A percentile compares a stretch with the other conserved stretches of the same genome.
These are phyloP conservation scores for Crotalaria pallida DNA, from an alignment of 306 rosid species.

Conservation along the genomic window DNA sequence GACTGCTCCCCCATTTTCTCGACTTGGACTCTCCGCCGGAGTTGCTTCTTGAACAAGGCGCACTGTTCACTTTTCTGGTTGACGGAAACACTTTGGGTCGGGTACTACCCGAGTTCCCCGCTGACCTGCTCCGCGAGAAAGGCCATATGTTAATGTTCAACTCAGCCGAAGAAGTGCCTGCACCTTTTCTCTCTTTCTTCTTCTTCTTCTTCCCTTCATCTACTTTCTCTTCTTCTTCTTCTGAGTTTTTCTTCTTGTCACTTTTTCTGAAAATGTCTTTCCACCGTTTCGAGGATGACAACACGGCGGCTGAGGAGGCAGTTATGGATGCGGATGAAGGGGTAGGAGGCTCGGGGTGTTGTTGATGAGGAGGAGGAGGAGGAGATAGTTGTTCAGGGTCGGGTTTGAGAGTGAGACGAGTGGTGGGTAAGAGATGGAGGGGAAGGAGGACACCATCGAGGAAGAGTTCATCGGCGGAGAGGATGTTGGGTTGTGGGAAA, in stretches of 20 bases:
- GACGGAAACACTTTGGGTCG: slow-evolving; percentile 40
- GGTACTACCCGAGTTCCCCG: slow-evolving; percentile 43
- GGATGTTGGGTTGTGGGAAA: slow-evolving; percentile 54
- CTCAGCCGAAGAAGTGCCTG: slow-evolving; percentile 52
- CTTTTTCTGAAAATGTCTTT: slow-evolving; percentile 62
- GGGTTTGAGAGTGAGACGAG: background rate
- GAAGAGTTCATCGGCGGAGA: slow-evolving; percentile 77
- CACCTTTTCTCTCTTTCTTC: slow-evolving; percentile 50
- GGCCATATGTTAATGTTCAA: slow-evolving; percentile 92
- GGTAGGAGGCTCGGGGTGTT: background rate
- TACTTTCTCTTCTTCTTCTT: slow-evolving; percentile 30
- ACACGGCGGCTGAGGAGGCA: background rate
- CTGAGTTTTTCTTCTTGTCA: slow-evolving; percentile 38
- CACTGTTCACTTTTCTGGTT: slow-evolving; percentile 66
- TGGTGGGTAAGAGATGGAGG: slow-evolving; percentile 41
- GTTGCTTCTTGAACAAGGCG: slow-evolving; percentile 91
- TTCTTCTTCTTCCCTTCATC: slow-evolving; percentile 37
- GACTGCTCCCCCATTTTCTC: slow-evolving; percentile 76
- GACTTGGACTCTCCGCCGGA: slow-evolving; percentile 85
- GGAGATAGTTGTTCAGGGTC: background rate
- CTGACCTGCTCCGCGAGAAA: slow-evolving; percentile 78
- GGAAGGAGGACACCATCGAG: slow-evolving; percentile 76
- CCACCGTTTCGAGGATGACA: slow-evolving; percentile 70
- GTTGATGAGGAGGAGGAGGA: no score
- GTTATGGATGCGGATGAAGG: slow-evolving; percentile 14